Base-by-base conservation (phyloP, 2,329 filamentous ascomycete genomes). In the Grosmannia penicillata region DNA sequence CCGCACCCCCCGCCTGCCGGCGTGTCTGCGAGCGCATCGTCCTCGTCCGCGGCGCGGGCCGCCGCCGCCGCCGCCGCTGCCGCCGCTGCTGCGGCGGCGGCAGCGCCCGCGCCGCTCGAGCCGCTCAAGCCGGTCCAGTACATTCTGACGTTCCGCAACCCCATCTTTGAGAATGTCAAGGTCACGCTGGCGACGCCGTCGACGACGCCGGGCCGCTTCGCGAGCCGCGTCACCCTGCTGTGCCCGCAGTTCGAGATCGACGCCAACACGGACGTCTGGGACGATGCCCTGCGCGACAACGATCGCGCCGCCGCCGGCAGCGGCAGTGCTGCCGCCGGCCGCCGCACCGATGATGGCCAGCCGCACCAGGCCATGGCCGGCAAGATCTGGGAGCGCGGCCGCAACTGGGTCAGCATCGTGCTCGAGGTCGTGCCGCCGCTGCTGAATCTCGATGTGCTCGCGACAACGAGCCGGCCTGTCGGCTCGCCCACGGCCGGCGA, bases 181-280 rank as follows among this genome's bases (percentile, higher is more conserved):
- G 79, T 98, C 41, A 89, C 81, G 0, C 72, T 98, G 8, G 89
- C 86, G 5, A 93, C 87, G 0, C 85, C 89, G 0, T 72, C 78
- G 19, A 70, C 70, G 9, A 93, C 84, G 0, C 83, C 85, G 0
- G 85, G 85, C 4, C 70, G 75, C 8, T 82, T 87, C 50, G 68
- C 72, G 2, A 82, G 79, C 40, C 81, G 75, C 50, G 84, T 98
- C 43, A 98, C 91, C 0, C 79, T 98, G 13, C 68, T 98, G 1
- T 98, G 89, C 51, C 91, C 91, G 1, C 78, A 93, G 49, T 96
- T 98, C 56, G 83, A 91, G 35, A 79, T 98, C 32, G 89, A 87
- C 45, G 84, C 89, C 42, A 95, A 94, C 56, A 91, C 84, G n/a
- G 72, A 75, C 48, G 71, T 75, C 56, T 93, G 58, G 81, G 89